These are phyloP conservation scores for Globisporangium echinulatum DNA, from an alignment of 352 stramenopile species.

Conservation along the genomic window DNA sequence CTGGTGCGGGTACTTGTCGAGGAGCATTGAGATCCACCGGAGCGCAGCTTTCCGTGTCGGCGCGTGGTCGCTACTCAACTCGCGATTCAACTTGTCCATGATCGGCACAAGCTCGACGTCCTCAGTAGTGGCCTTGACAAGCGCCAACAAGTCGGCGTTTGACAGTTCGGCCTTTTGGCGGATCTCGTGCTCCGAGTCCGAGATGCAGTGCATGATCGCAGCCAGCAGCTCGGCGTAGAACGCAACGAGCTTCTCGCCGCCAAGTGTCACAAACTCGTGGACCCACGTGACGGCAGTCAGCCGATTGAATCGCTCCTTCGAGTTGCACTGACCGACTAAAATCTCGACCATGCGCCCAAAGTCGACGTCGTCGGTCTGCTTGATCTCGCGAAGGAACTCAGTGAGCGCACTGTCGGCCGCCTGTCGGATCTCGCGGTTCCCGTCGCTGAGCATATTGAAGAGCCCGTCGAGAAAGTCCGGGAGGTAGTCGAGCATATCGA, in stretches of 20 bases:
- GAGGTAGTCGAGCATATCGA: constrained; percentile 98
- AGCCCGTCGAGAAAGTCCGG: constrained; percentile 97
- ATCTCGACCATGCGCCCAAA: constrained; percentile 98
- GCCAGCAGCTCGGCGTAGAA: constrained; percentile 95
- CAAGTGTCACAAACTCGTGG: constrained; percentile 96
- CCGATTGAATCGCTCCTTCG: constrained; percentile 95
- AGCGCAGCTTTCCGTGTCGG: constrained; percentile 93
- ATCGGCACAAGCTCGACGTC: constrained; percentile 91
- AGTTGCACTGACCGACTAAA: constrained; percentile 95
- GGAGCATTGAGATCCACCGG: constrained; percentile 98
- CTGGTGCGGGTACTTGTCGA: constrained; percentile 94
- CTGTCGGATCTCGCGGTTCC: constrained; percentile 97
- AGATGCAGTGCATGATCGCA: constrained; percentile 98
- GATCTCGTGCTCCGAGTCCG: constrained; percentile 95
- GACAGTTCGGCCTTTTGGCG: constrained; percentile 94
- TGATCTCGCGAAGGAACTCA: constrained; percentile 96
- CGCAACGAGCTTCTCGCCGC: constrained; percentile 91
- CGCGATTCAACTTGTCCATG: constrained; percentile 92
- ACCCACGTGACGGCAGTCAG: constrained; percentile 98
- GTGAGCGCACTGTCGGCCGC: constrained; percentile 91
- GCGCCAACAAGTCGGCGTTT: constrained; percentile 93
- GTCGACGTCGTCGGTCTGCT: constrained; percentile 93
- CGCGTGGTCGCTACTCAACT: constrained; percentile 95
- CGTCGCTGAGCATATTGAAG: constrained; percentile 99
- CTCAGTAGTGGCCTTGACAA: constrained; percentile 90